A percentile compares a stretch with the other conserved stretches of the same genome.
Conservation (phyloP, 257 asterid genomes). For the Cruciata laevipes region DNA sequence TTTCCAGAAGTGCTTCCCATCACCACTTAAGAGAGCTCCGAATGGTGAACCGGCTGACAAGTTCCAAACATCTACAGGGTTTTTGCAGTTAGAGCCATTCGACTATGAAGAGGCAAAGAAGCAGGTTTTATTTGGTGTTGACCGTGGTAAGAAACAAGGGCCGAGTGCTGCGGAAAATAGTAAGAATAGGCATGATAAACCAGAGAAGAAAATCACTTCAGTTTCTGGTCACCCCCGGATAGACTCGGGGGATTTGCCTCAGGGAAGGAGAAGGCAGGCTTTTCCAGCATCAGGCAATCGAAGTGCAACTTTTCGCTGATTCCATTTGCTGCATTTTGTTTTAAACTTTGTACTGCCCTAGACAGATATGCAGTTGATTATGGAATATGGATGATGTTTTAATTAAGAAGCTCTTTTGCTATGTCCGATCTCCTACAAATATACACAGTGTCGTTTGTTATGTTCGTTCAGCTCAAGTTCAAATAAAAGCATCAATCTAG, state of each 20-base stretch:
- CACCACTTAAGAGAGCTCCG: slow-evolving; percentile 25
- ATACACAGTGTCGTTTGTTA: not conserved
- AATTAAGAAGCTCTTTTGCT: not conserved
- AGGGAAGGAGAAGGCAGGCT: slow-evolving; percentile 87
- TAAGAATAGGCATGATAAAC: slow-evolving; percentile 24
- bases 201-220: slow-evolving; percentile 35
- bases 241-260: slow-evolving; percentile 34
- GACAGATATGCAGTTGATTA: not conserved
- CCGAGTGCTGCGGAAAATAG: slow-evolving; percentile 19
- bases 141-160: slow-evolving; percentile 4
- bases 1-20: slow-evolving; percentile 64
- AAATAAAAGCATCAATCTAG: not conserved
- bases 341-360: not conserved
- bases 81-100: slow-evolving; percentile 47
- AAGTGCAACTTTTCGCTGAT: slow-evolving; percentile 63
- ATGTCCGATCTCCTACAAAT: not conserved
- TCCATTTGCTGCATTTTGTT: not conserved
- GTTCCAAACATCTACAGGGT: slow-evolving; percentile 24
- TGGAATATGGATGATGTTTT: not conserved
- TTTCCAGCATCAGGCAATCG: slow-evolving; percentile 94
- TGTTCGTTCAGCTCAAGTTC: not conserved
- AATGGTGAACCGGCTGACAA: slow-evolving; percentile 24
- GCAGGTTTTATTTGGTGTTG: slow-evolving; percentile 53
- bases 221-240: slow-evolving; percentile 16
- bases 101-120: slow-evolving; percentile 66